Evolutionary conservation across 768 basidiomycete genomes (phyloP), one percentile per base, ranked within the genome.

Genomic region (Lactarius sanguifluus): DNA sequence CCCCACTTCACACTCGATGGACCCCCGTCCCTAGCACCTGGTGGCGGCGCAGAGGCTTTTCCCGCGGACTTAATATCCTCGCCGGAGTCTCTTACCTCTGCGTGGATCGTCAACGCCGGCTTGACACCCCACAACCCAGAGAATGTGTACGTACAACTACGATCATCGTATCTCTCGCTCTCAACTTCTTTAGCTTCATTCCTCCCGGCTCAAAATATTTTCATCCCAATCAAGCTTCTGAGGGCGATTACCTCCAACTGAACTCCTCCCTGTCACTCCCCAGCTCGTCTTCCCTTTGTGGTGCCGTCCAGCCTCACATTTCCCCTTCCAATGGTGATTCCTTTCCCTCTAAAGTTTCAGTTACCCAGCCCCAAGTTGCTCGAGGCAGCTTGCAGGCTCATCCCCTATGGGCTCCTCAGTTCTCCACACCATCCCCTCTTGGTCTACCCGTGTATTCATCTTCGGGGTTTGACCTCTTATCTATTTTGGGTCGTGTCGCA

Each of bases 391-490:
- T 18, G 6, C 57, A 59, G 16, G 9, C 40, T 59, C 50, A 56
- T 32, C 18, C 58, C 41, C 34, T 28, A 5, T 64, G 66, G 58
- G 9, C 52, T 6, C n/a, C 57, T 13, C 58, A 72, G 6, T 62
- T 76, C 15, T 41, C 73, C 16, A 43, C 74, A 20, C 72, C 73
- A 9, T 71, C 76, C 9, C 63, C 72, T 40, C 64, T 72, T 32
- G 73, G 76, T 36, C 76, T 84, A 32, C 86, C 89, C 2, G 81
- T 98, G 2, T 99, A 99, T 78, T 95, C 94, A 2, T 80, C 87
- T 1, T 90, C 92, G 1, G 97, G 96, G 2, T 97, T 97, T 70
- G 96, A 98, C 75, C 81, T 96, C 58, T 79, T 98, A 56, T 85
- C 89, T 34, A 82, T 97, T 54, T 82, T 98, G 32, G 82, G 90